phyloP scores from a whole-genome alignment of 2,329 filamentous ascomycete species.

The Teratosphaeria gauchensis region DNA sequence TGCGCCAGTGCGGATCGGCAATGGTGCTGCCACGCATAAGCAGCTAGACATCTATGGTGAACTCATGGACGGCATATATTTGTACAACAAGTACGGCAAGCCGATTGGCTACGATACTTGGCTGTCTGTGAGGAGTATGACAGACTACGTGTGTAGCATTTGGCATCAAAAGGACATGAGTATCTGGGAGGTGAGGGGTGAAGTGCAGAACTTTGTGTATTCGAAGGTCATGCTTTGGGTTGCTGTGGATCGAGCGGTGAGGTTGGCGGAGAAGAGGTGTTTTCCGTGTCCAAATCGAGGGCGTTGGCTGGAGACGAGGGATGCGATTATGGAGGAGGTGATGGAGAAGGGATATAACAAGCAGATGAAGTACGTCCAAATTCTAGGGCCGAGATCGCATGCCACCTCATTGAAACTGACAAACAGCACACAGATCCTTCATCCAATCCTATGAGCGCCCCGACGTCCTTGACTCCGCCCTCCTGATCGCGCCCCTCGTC shows the following conservation, averaged over 20 bases:
- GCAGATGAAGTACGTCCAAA: constrained; percentile 35
- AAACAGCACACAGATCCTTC: constrained; percentile 40
- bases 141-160: constrained; percentile 60
- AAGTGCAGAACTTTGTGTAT: constrained; percentile 69
- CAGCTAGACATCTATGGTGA: constrained; percentile 69
- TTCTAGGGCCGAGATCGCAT: not conserved
- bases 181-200: constrained; percentile 71
- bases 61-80: not conserved
- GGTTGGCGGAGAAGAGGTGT: constrained; percentile 47
- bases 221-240: constrained; percentile 82
- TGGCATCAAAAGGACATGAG: constrained; percentile 63
- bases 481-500: constrained; percentile 66
- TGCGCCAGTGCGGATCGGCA: constrained; percentile 64
- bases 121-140: constrained; percentile 58
- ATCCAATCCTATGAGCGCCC: constrained; percentile 66
- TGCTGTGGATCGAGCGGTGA: constrained; percentile 48
- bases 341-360: constrained; percentile 72
- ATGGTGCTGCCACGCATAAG: constrained; percentile 64
- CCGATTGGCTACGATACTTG: constrained; percentile 66
- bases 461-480: constrained; percentile 62
- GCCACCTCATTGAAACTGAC: constrained; percentile 22
- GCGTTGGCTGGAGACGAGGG: constrained; percentile 55
- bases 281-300: constrained; percentile 54
- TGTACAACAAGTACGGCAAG: constrained; percentile 31
- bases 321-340: constrained; percentile 62